Evolutionary conservation across 805 yeast species (phyloP), one percentile per base, ranked within the genome.

Genomic region (Ogataea paradorogensis): DNA sequence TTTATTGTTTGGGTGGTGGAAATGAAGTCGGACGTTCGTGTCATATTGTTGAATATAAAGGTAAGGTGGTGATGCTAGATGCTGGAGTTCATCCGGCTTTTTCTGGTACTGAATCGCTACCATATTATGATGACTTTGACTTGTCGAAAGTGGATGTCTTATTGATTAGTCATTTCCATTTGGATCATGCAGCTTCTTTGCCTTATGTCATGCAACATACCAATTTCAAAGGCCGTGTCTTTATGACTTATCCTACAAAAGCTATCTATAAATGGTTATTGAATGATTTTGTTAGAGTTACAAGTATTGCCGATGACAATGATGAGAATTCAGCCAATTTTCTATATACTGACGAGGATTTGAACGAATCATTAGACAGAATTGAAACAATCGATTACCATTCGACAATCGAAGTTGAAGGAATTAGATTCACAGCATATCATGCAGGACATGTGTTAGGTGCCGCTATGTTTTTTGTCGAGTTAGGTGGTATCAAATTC

Each of bases 361-460:
- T 93, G 50, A 78, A 80, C 55, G 82, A 80, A 38, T 86, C 96
- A 0, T 88, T 91, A 55, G 96, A 89, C 55, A 70, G 77, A 47
- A 93, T 93, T 34, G 98, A 93, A 61, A 87, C 98, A 1, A 78
- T 93, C 16, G 99, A 93, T 61, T 93, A 84, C 62, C 98, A 93
- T 62, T 87, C 97, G 4, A 93, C 99, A 0, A 76, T 88, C 48
- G 98, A 93, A 53, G 85, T 90, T 25, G 95, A 86, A 43, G 99
- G 99, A 37, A 82, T 93, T 41, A 73, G 93, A 56, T 91, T 93
- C 67, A 93, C 99, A 1, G 99, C 99, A 1, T 93, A 84, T 62
- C 99, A 91, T 66, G 99, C 99, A 7, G 99, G 99, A n/a, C 99
- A 93, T 71, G 99, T 93, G 9, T 69, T 93, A 30, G 99, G 99